These are phyloP conservation scores for Chytridiales sp. DNA, from an alignment of 371 early-diverging fungal species.

Conservation along the genomic window DNA sequence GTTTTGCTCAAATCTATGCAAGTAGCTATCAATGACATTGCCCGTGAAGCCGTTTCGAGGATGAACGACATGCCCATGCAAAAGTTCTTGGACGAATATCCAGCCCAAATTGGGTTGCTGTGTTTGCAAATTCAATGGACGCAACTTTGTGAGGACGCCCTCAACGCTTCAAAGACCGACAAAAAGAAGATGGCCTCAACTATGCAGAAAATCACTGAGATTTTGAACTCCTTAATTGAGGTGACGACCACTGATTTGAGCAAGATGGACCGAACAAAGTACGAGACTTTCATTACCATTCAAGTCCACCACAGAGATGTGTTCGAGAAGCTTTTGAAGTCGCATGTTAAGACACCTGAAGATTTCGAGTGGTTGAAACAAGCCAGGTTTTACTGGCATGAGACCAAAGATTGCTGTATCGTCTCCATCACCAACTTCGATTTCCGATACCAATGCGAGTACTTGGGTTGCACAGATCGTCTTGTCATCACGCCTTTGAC, in stretches of 20 bases:
- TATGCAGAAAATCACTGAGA: constrained; percentile 54
- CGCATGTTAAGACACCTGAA: constrained; percentile 55
- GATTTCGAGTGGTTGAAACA: constrained; percentile 69
- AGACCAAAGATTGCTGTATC: constrained; percentile 64
- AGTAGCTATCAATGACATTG: constrained; percentile 56
- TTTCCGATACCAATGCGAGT: constrained; percentile 64
- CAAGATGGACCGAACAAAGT: constrained; percentile 63
- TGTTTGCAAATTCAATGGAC: constrained; percentile 64
- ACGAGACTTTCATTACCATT: constrained; percentile 65
- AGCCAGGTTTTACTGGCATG: constrained; percentile 65
- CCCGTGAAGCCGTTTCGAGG: constrained; percentile 53
- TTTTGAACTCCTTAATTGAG: constrained; percentile 58
- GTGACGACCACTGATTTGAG: constrained; percentile 58
- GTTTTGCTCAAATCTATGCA: constrained; percentile 57
- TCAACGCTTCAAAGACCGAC: constrained; percentile 54
- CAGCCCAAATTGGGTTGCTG: constrained; percentile 62
- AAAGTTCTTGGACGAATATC: constrained; percentile 64
- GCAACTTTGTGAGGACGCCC: constrained; percentile 56
- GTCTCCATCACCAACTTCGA: constrained; percentile 67
- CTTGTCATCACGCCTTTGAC: constrained; percentile 67
- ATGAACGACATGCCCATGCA: constrained; percentile 59
- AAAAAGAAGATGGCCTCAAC: constrained; percentile 61
- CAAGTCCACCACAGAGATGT: constrained; percentile 68
- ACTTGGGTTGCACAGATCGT: constrained; percentile 63
- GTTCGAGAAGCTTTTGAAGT: constrained; percentile 60